These are phyloP conservation scores for Croton setiger DNA, from an alignment of 441 rosid genomes.

Conservation along the genomic window DNA sequence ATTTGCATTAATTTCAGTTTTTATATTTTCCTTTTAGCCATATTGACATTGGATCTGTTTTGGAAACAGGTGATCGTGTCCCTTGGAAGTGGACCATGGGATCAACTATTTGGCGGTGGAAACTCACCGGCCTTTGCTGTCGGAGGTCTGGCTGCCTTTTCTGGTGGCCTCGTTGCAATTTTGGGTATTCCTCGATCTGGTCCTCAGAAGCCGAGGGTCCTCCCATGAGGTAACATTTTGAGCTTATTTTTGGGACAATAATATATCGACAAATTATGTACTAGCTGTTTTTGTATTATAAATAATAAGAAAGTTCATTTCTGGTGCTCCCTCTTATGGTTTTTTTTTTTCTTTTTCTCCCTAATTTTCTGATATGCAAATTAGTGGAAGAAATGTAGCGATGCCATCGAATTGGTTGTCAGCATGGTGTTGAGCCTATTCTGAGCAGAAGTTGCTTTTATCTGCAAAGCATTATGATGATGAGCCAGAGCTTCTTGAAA, in stretches of 20 bases:
- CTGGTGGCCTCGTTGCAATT: conserved; percentile 75
- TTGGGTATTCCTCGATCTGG: conserved; percentile 83
- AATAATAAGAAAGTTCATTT: conserved; percentile 16
- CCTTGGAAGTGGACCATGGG: conserved; percentile 93
- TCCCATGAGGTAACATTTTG: conserved; percentile 50
- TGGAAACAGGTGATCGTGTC: conserved; percentile 70
- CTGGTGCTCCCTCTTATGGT: conserved; percentile 11
- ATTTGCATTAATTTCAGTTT: background rate
- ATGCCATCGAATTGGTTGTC: conserved; percentile 14
- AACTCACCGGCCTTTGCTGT: conserved; percentile 87
- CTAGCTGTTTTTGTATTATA: conserved; percentile 22
- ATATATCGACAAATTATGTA: conserved; percentile 17
- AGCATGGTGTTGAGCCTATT: conserved; percentile 3
- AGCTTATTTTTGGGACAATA: conserved; percentile 22
- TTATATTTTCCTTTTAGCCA: conserved; percentile 13
- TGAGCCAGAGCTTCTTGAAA: conserved; percentile 4
- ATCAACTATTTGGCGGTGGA: conserved; percentile 95
- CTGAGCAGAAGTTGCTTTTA: conserved; percentile 15
- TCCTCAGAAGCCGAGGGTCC: conserved; percentile 53
- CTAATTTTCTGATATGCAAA: conserved; percentile 12
- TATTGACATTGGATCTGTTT: conserved; percentile 6
- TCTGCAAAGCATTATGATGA: conserved; percentile 1
- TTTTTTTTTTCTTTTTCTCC: background rate
- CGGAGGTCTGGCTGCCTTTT: conserved; percentile 68
- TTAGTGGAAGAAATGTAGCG: conserved; percentile 15